Base-by-base conservation (phyloP, 768 basidiomycete species). In the Holtermanniella nyarrowii region DNA sequence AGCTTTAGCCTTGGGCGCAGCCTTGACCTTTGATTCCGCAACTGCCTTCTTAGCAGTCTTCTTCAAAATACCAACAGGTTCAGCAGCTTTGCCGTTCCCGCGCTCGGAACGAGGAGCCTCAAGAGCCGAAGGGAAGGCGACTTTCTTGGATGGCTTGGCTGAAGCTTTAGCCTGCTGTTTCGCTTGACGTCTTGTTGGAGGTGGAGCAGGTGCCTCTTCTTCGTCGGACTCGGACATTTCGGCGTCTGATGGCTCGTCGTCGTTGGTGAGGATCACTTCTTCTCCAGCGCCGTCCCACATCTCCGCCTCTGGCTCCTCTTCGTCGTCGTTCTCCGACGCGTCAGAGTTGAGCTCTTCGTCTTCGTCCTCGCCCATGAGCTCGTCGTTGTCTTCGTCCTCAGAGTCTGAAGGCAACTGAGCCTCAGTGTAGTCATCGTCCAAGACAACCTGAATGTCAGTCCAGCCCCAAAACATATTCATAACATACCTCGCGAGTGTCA, bases 261-360 rank as follows among this genome's bases (percentile, higher is more conserved):
- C 69, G 43, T 59, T 63, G 46, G 61, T 61, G 14, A 58, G 50
- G 3, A 53, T 55, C 2, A 63, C 43, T 46, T 58, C 62, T 37
- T 61, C 68, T 4, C 56, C 58, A 5, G 60, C 69, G 4, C 59
- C 61, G 3, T 69, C 68, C 14, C 69, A 69, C 3, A 59, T 70
- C 4, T 69, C 69, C 13, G 79, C 66, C 58, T 54, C 62, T 11
- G 66, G 73, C 16, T 59, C 65, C 12, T 59, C 57, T 5, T 74
- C 75, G 11, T 76, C 75, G 3, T 73, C 77, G 13, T 75, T 76
- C 12, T 75, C 59, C 57, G 65, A 69, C 73, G 74, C 56, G 67
- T 56, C 68, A 51, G 69, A 48, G 59, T 73, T 62, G 66, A 54
- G 55, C 27, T 60, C 58, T 14, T 62, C 60, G 13, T 54, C 57